Evolutionary conservation across 495 filamentous ascomycete species (phyloP).

Genomic region (Neurospora sublineolata): DNA sequence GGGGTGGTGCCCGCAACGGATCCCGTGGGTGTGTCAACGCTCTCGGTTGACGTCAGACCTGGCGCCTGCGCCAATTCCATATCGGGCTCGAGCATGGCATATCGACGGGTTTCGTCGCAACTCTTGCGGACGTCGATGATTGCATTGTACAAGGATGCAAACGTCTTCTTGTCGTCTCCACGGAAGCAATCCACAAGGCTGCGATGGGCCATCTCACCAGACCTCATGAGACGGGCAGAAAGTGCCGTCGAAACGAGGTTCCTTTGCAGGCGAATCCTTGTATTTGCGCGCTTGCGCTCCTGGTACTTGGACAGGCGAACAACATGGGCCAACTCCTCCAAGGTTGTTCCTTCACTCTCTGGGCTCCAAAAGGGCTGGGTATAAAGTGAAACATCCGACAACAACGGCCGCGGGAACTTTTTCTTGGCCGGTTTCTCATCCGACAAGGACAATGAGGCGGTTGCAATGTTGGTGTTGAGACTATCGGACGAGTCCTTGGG

Average conservation of each 20-base stretch:
- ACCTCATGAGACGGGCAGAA: constrained; percentile 66
- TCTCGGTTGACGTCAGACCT: constrained; percentile 34
- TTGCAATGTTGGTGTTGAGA: constrained; percentile 4
- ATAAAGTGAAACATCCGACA: constrained; percentile 41
- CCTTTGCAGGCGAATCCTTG: constrained; percentile 53
- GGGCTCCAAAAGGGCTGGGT: constrained; percentile 36
- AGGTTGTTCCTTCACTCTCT: constrained; percentile 44
- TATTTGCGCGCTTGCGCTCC: constrained; percentile 56
- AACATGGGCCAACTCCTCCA: constrained; percentile 61
- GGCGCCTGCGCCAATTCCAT: constrained; percentile 40
- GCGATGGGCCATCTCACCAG: constrained; percentile 65
- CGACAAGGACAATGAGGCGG: constrained; percentile 8
- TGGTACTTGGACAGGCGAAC: constrained; percentile 62
- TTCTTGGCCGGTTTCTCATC: constrained; percentile 18
- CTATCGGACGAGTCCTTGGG: constrained; percentile 17
- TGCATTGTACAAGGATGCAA: constrained; percentile 77
- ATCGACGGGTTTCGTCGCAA: constrained; percentile 59
- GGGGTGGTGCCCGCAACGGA: constrained; percentile 26
- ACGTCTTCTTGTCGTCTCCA: constrained; percentile 79
- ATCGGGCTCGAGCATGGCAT: constrained; percentile 58
- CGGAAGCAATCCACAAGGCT: constrained; percentile 81
- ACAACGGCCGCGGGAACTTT: constrained; percentile 30
- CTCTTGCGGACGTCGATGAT: constrained; percentile 80
- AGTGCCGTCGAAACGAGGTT: constrained; percentile 63
- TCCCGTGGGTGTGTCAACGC: constrained; percentile 27